phyloP scores from a whole-genome alignment of 2,329 filamentous ascomycete species.

The Phialophora verrucosa region DNA sequence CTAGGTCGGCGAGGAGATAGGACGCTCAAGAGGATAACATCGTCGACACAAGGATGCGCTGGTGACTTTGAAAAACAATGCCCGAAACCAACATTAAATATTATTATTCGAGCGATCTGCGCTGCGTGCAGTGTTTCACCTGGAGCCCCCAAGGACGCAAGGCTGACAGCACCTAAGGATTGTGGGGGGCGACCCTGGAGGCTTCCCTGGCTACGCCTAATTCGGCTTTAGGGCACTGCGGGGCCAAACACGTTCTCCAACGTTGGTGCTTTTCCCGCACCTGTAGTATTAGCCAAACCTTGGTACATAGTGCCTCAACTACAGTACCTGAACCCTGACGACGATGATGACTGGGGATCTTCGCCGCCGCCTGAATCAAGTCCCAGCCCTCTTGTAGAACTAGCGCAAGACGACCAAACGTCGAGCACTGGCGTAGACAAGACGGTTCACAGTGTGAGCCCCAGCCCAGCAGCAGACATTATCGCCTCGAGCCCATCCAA shows the following conservation, averaged over 20 bases:
- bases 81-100: too few species aligned
- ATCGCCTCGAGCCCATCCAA: background rate
- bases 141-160: background rate
- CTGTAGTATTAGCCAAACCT: background rate
- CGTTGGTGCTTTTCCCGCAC: background rate
- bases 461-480: background rate
- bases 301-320: slow-evolving; percentile 5
- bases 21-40: too few species aligned
- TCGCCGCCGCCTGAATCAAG: background rate
- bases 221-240: background rate
- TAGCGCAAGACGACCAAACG: background rate
- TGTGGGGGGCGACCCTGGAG: background rate
- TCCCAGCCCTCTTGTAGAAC: background rate
- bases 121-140: background rate
- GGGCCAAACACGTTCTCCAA: background rate
- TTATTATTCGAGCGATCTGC: too few species aligned
- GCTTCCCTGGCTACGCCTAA: background rate
- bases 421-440: background rate
- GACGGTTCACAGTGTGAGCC: background rate
- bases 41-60: too few species aligned
- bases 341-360: slow-evolving; percentile 1
- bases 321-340: slow-evolving; percentile 1
- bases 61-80: too few species aligned
- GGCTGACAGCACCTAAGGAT: background rate
- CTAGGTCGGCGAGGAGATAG: too few species aligned